phyloP scores from a whole-genome alignment of 1,284 basidiomycete species.

The Tylopilus sp. region DNA sequence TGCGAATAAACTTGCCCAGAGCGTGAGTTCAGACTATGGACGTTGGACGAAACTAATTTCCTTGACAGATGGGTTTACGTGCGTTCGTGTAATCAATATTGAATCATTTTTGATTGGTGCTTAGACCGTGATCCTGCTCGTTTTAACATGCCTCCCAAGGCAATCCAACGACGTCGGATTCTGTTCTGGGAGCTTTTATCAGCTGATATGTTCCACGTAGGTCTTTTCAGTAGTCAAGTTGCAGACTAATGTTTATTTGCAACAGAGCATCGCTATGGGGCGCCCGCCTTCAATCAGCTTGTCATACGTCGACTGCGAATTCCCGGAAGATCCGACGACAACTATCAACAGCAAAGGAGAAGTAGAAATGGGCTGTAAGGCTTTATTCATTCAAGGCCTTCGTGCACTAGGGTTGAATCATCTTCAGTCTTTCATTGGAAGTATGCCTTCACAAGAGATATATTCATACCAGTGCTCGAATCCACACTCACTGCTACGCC shows the following conservation, averaged over 20 bases:
- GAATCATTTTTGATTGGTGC: slow-evolving; percentile 16
- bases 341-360: slow-evolving; percentile 61
- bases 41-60: slow-evolving; percentile 17
- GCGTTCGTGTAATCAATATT: slow-evolving; percentile 33
- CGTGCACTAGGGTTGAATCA: slow-evolving; percentile 19
- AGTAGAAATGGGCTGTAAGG: slow-evolving; percentile 59
- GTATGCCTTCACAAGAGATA: slow-evolving; percentile 53
- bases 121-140: slow-evolving; percentile 72
- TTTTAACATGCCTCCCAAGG: slow-evolving; percentile 66
- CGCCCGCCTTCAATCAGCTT: slow-evolving; percentile 66
- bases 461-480: slow-evolving; percentile 61
- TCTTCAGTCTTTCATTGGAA: slow-evolving; percentile 46
- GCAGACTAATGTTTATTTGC: slow-evolving; percentile 13
- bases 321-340: slow-evolving; percentile 61
- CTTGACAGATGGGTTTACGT: slow-evolving; percentile 66
- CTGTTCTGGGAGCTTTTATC: slow-evolving; percentile 72
- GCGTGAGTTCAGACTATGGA: slow-evolving; percentile 52
- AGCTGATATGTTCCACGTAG: slow-evolving; percentile 60
- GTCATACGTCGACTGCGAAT: slow-evolving; percentile 69
- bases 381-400: background rate
- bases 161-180: slow-evolving; percentile 62
- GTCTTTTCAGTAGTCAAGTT: slow-evolving; percentile 19
- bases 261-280: slow-evolving; percentile 62
- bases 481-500: slow-evolving; percentile 61
- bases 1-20: slow-evolving; percentile 66